A percentile compares a stretch with the other conserved stretches of the same genome.
Evolutionary conservation across 768 basidiomycete species (phyloP).

Genomic region (Gloeostereum incarnatum): DNA sequence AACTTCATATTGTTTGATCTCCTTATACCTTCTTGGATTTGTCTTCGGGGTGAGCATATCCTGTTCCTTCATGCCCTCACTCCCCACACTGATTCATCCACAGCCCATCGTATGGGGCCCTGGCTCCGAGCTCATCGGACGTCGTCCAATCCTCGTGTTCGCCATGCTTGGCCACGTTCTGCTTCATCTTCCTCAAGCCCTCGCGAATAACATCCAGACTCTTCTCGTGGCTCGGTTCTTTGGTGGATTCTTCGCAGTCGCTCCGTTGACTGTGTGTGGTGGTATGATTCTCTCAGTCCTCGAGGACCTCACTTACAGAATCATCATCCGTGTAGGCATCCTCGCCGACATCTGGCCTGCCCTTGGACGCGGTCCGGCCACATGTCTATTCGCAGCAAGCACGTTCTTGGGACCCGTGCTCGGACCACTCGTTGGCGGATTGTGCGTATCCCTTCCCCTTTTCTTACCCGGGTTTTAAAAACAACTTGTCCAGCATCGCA

Average conservation of each 20-base stretch:
- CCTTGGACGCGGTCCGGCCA: conserved; percentile 41
- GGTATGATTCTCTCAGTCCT: conserved; percentile 17
- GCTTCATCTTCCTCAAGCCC: conserved; percentile 49
- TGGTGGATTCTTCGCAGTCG: conserved; percentile 52
- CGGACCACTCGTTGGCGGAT: conserved; percentile 57
- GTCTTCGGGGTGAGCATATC: conserved; percentile 36
- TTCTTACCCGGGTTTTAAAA: not conserved
- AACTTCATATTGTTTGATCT: conserved; percentile 38
- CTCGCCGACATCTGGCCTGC: conserved; percentile 54
- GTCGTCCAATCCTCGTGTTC: conserved; percentile 40
- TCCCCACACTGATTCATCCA: not conserved
- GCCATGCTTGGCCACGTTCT: conserved; percentile 44
- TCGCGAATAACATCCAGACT: conserved; percentile 49
- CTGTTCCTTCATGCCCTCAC: conserved; percentile 6
- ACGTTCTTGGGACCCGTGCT: conserved; percentile 57
- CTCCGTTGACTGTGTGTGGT: conserved; percentile 49
- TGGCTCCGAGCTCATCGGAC: conserved; percentile 48
- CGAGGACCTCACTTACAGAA: not conserved
- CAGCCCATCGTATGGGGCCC: conserved; percentile 53
- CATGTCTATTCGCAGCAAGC: conserved; percentile 47
- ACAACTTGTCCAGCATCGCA: conserved; percentile 27
- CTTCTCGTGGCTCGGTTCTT: conserved; percentile 53
- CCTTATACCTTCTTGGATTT: conserved; percentile 42
- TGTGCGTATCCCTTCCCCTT: conserved; percentile 23
- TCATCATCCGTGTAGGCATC: conserved; percentile 23